A percentile compares a stretch with the other conserved stretches of the same genome.
phyloP scores from a whole-genome alignment of 2,329 filamentous ascomycete species.

The Penicillium crustosum region DNA sequence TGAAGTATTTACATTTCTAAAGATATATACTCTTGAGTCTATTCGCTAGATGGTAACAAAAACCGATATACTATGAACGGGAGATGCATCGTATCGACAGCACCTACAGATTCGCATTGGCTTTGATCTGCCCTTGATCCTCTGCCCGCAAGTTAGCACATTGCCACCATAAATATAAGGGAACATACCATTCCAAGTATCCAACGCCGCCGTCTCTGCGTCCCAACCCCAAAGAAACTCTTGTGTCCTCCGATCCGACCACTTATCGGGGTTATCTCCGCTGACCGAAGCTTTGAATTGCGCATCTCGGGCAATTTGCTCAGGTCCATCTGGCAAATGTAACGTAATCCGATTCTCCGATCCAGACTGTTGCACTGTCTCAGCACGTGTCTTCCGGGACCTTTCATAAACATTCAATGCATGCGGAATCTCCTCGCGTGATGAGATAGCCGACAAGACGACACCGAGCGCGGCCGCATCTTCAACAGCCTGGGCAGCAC shows the following conservation, averaged over 20 bases:
- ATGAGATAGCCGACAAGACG: slow-evolving; percentile 35
- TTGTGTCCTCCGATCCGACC: slow-evolving; percentile 65
- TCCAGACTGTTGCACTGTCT: slow-evolving; percentile 40
- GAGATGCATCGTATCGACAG: not conserved
- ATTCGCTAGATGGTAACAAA: not conserved
- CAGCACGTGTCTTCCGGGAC: slow-evolving; percentile 41
- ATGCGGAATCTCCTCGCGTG: slow-evolving; percentile 34
- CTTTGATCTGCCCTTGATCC: slow-evolving; percentile 1
- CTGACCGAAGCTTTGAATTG: slow-evolving; percentile 32
- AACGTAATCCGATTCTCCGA: slow-evolving; percentile 38
- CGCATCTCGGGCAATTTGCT: slow-evolving; percentile 45
- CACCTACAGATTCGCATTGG: slow-evolving; percentile 21
- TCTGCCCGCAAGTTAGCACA: slow-evolving; percentile 5
- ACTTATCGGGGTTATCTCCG: slow-evolving; percentile 57
- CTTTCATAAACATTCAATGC: slow-evolving; percentile 39
- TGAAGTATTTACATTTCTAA: slow-evolving; percentile 5
- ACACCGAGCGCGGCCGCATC: slow-evolving; percentile 40
- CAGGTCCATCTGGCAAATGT: slow-evolving; percentile 41
- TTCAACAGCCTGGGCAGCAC: slow-evolving; percentile 51
- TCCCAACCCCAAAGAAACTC: slow-evolving; percentile 44
- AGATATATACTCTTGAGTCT: slow-evolving; percentile 4
- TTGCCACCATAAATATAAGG: not conserved
- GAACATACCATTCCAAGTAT: slow-evolving; percentile 32
- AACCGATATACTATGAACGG: not conserved
- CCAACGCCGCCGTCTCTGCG: slow-evolving; percentile 35